A percentile compares a stretch with the other conserved stretches of the same genome.
phyloP scores from a whole-genome alignment of 2,329 filamentous ascomycete species.

The Aspergillus sp. region DNA sequence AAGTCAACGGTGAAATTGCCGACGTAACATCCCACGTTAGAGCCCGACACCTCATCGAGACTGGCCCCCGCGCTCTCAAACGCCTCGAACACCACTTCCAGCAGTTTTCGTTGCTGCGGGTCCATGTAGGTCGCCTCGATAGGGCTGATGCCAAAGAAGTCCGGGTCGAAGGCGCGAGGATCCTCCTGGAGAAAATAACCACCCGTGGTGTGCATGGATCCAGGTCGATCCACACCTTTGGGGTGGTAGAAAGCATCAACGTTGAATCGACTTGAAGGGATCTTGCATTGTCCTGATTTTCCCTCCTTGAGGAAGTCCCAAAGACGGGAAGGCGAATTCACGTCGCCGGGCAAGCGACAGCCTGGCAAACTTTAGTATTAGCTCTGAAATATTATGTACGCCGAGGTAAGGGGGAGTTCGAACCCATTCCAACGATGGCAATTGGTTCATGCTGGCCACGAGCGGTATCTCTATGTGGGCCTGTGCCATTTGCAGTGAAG shows the following conservation, averaged over 20 bases:
- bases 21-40: constrained; percentile 18
- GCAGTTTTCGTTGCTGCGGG: constrained; percentile 29
- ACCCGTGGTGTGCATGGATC: background rate
- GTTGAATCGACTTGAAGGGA: background rate
- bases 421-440: too few relatives aligned
- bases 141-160: constrained; percentile 22
- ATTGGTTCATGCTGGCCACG: too few relatives aligned
- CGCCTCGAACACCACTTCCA: constrained; percentile 27
- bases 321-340: too few relatives aligned
- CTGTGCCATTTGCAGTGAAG: too few relatives aligned
- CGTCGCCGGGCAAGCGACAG: too few relatives aligned
- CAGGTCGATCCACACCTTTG: background rate
- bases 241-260: background rate
- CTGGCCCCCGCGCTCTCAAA: constrained; percentile 25
- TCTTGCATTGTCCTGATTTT: background rate
- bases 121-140: constrained; percentile 27
- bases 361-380: too few relatives aligned
- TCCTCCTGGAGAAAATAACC: constrained; percentile 10
- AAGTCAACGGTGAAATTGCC: constrained; percentile 22
- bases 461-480: too few relatives aligned
- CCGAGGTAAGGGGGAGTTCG: too few relatives aligned
- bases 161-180: constrained; percentile 21
- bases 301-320: too few relatives aligned
- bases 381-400: too few relatives aligned
- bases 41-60: constrained; percentile 17